phyloP scores from a whole-genome alignment of 768 basidiomycete species.

The Collybiopsis luxurians region DNA sequence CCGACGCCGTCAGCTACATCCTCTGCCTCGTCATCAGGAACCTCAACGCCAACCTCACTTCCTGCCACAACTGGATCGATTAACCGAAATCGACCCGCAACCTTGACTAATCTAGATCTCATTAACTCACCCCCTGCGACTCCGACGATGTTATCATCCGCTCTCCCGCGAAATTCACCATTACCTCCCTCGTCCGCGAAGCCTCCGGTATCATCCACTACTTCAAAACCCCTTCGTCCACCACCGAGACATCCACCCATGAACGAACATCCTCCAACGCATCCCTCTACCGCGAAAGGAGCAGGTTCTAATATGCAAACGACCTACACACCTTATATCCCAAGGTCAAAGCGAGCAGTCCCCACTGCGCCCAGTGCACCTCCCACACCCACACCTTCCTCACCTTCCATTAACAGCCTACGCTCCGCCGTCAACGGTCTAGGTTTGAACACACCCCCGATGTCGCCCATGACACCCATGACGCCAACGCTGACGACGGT shows the following conservation, averaged over 20 bases:
- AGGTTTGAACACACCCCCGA: too few relatives aligned
- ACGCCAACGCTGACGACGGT: background rate
- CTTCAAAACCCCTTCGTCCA: constrained; percentile 16
- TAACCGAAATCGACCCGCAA: constrained; percentile 21
- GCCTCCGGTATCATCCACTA: constrained; percentile 27
- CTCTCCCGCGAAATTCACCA: constrained; percentile 17
- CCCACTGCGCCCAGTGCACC: constrained; percentile 10
- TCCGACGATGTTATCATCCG: constrained; percentile 18
- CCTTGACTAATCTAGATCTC: constrained; percentile 1
- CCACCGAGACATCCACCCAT: constrained; percentile 16
- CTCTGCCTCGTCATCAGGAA: constrained; percentile 22
- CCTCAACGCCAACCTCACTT: constrained; percentile 35
- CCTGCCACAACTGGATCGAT: constrained; percentile 30
- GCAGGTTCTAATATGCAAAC: constrained; percentile 53
- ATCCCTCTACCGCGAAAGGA: constrained; percentile 41
- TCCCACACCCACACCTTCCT: constrained; percentile 31
- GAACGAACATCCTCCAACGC: constrained; percentile 2
- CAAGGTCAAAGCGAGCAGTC: constrained; percentile 51
- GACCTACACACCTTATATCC: constrained; percentile 84
- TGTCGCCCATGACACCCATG: background rate
- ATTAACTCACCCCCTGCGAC: constrained; percentile 22
- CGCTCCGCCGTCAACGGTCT: background rate
- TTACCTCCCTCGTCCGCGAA: constrained; percentile 24
- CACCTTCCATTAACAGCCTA: background rate
- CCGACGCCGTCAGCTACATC: constrained; percentile 14